Evolutionary conservation across 768 basidiomycete species (phyloP), one percentile per base, ranked within the genome.

Genomic region (Dioszegia crocea): DNA sequence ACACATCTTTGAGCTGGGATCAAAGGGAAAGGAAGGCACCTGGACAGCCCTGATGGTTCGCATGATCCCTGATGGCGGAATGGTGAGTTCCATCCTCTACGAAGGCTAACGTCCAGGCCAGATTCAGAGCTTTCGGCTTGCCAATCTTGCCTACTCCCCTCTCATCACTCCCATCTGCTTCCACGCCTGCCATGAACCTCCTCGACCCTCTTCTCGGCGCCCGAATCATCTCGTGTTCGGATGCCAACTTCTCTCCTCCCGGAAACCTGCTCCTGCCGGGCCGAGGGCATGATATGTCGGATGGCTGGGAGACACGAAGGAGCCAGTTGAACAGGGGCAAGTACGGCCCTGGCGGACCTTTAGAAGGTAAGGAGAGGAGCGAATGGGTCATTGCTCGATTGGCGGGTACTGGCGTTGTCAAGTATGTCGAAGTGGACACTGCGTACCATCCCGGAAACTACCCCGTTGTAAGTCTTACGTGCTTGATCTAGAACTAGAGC

Each of bases 261-360:
- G 83, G 86, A 3, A 98, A 99, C 76, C 79, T 99, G 60, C 84
- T 97, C 46, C 80, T 96, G 38, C 93, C 94, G 1, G 94, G 94
- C 27, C 79, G 93, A 76, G 94, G 86, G 2, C 30, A 65, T 72
- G 87, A 94, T 68, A 99, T 99, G 91, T 86, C 92, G 4, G 93
- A 96, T 71, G 96, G 96, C 3, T 99, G 96, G 96, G 96, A 99
- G 78, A 98, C 94, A 2, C 91, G 88, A 74, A 82, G 96, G 61
- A 93, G 88, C 69, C 82, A 71, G 44, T 49, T 58, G 89, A 53
- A 80, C 79, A 41, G 82, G 82, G 54, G 90, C 83, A 38, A 91
- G 92, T 77, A 73, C 53, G 68, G 57, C 4, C 29, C 33, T 9
- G 59, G 59, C 8, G 54, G 53, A 8, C 45, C 57, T 6, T 49